These are phyloP conservation scores for Nannochloropsis salina DNA, from an alignment of 108 stramenopile species.

Conservation along the genomic window DNA sequence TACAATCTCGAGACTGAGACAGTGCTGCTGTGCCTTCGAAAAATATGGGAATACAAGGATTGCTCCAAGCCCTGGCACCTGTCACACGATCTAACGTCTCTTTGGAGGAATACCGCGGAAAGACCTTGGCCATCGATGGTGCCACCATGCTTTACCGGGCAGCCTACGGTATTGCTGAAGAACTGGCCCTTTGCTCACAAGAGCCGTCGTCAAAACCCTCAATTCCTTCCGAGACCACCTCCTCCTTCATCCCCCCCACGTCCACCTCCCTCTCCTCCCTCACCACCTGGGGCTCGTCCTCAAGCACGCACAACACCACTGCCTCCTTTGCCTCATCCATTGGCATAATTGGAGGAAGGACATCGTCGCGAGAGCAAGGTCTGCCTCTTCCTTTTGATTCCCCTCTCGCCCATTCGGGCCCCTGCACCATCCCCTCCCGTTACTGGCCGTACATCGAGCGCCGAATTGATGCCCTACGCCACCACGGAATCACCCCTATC, in stretches of 20 bases:
- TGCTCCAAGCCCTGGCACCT: slow-evolving; percentile 21
- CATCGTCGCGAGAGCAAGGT: no score
- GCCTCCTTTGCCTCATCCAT: background rate
- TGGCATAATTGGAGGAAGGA: background rate
- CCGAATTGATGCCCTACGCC: slow-evolving; percentile 39
- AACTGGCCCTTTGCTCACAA: slow-evolving; percentile 13
- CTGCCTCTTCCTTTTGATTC: background rate
- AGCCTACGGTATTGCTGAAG: slow-evolving; percentile 47
- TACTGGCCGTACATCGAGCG: slow-evolving; percentile 11
- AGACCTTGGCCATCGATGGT: slow-evolving; percentile 47
- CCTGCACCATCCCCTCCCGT: background rate
- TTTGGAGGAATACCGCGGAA: slow-evolving; percentile 42
- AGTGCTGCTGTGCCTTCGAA: background rate
- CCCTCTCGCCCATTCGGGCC: background rate
- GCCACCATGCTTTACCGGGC: slow-evolving; percentile 48
- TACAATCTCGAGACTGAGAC: background rate
- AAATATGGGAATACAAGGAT: slow-evolving; percentile 32
- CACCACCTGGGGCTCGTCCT: no score
- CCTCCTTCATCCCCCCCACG: background rate
- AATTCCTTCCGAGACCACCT: background rate
- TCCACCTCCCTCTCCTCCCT: slow-evolving; percentile 15
- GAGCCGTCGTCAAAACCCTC: background rate
- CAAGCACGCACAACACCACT: no score
- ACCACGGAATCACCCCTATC: slow-evolving; percentile 45
- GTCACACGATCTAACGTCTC: slow-evolving; percentile 16